Base-by-base conservation (phyloP, 805 yeast species). In the Spathaspora girioi region DNA sequence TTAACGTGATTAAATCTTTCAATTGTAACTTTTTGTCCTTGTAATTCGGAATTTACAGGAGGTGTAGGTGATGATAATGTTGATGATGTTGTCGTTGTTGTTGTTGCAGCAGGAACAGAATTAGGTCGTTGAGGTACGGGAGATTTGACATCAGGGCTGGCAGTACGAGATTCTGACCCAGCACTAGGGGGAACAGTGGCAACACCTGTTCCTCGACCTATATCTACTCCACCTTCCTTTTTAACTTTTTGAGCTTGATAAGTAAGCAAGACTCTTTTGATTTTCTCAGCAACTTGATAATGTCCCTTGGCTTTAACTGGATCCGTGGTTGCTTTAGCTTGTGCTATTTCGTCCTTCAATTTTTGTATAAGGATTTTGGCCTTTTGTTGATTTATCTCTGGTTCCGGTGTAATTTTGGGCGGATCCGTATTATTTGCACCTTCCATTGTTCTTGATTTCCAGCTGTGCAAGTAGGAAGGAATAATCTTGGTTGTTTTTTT, bases 251-350 rank as follows among this genome's bases (percentile, higher is more conserved):
- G 44, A 14, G 26, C 29, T 54, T 77, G 80, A 59, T 79, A 82
- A 50, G 78, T 80, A 47, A 83, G 70, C 60, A 86, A 71, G 32
- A 86, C 73, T 44, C 79, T 80, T 62, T 82, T 84, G 55, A 86
- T 82, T 50, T 78, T 78, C 43, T 85, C 83, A 2, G 89, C 90
- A 54, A 80, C 81, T 53, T 74, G 75, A 57, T 81, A 67, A 58
- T 85, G 86, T 54, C 82, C 84, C 57, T 80, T 79, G 17, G 89
- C 90, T 52, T 75, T 81, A 0, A 79, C 82, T 0, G 84, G 77
- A 23, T 78, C 80, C 32, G 75, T 74, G 0, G 84, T 78, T 15
- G 77, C 78, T 58, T 80, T 81, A 1, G 90, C 91, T 57, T 80
- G 78, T 19, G 80, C 81, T 31, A 82, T 76, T 57, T 83, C 87